Evolutionary conservation across 2,329 filamentous ascomycete genomes (phyloP), one percentile per base, ranked within the genome.

Genomic region (Clathrospora elynae): DNA sequence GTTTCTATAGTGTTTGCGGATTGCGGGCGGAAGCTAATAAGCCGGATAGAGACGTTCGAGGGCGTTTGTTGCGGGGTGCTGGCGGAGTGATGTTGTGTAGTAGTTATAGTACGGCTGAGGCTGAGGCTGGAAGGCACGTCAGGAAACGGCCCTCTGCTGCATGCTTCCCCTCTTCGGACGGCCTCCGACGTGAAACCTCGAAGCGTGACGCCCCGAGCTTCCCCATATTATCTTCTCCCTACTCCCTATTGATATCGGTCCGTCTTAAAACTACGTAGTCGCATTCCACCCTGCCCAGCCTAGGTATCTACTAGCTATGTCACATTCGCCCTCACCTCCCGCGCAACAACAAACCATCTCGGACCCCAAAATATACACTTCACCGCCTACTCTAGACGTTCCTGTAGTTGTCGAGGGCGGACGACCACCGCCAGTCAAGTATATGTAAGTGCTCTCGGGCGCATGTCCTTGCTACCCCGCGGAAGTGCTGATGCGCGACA

Each of bases 331-430:
- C 28, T 34, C 54, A 37, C 43, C 47, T 24, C 46, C 51, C 11
- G 34, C 39, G 10, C 59, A 58, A 37, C 55, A 55, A 40, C 28
- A 53, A 16, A 48, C 56, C 36, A 50, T 64, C 42, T 43, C 66
- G 46, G 61, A 63, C 49, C 55, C 55, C 34, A 59, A 57, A 10
- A 68, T 78, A 35, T 67, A 76, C 43, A 68, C 73, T 46, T 75
- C 75, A 30, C 73, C 76, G 59, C 76, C 77, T 48, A 65, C 67
- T 31, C 65, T 80, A 44, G 73, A 78, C 57, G 59, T 79, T 29
- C 73, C 67, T 20, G 50, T 71, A 17, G 56, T 64, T n/a, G 59
- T 61, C 39, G 62, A 67, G 25, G 66, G 69, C 31, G 60, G 57
- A 37, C 65, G 74, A 38, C 75, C 76, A 18, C 65, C 72, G 35